Evolutionary conservation across 75 land plant genomes (phyloP).

Genomic region (Cunninghamia lanceolata): DNA sequence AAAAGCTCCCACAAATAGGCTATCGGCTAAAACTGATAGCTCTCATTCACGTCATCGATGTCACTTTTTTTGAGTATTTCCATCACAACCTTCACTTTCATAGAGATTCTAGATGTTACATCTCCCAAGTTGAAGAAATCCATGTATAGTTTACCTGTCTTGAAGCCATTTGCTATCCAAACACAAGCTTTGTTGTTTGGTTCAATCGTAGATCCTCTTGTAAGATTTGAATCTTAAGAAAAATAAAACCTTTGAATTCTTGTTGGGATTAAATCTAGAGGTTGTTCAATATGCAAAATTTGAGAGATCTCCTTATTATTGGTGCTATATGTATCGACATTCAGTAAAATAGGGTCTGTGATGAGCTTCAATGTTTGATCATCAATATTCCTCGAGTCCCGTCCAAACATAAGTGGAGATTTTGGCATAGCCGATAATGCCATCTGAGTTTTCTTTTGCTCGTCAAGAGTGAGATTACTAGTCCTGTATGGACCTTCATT

Average conservation of each 20-base stretch:
- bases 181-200: not conserved
- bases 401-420: conserved; percentile 42
- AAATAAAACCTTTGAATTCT: not conserved
- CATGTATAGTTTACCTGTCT: not conserved
- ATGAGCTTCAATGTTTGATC: conserved; percentile 21
- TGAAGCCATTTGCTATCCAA: not conserved
- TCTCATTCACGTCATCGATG: no score
- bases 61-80: no score
- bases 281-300: not conserved
- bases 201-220: not conserved
- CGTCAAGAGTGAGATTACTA: conserved; percentile 17
- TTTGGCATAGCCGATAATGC: conserved; percentile 51
- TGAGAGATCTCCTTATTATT: conserved; percentile 19
- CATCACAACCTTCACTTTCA: not conserved
- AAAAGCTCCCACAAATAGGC: no score
- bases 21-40: no score
- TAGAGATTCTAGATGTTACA: not conserved
- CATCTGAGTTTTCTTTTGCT: conserved; percentile 27
- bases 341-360: conserved; percentile 29
- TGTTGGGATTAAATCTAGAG: not conserved
- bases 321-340: conserved; percentile 31
- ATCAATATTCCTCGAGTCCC: conserved; percentile 34
- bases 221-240: not conserved
- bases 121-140: not conserved
- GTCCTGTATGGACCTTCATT: conserved; percentile 18